These are phyloP conservation scores for Aechmea fasciata DNA, from an alignment of 176 grass and related monocot genomes.

Conservation along the genomic window DNA sequence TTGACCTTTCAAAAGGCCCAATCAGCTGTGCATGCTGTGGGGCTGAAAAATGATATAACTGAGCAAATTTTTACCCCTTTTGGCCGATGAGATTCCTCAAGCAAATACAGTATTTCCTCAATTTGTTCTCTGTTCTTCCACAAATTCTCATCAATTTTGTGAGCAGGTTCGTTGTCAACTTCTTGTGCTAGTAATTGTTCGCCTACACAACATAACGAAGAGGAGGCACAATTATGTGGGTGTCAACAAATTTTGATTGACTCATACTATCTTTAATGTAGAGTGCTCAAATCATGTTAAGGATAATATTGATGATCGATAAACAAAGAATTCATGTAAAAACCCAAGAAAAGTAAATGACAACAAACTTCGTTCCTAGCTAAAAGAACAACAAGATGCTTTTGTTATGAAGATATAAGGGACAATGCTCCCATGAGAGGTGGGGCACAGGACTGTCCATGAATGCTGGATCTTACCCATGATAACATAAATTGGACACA, in stretches of 20 bases:
- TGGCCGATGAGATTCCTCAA: conserved; percentile 42
- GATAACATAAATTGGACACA: neutral
- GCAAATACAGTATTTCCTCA: conserved; percentile 86
- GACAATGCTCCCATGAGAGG: neutral
- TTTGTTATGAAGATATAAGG: neutral
- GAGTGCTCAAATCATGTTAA: neutral
- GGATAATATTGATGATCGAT: neutral
- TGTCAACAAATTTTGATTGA: neutral
- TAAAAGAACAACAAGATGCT: neutral
- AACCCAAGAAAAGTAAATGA: neutral
- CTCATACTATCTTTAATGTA: conserved; percentile 7
- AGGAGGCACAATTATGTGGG: conserved; percentile 18
- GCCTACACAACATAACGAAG: conserved; percentile 39
- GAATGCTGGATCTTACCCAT: neutral
- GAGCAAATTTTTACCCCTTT: conserved; percentile 37
- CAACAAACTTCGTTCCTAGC: neutral
- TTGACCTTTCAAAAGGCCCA: neutral
- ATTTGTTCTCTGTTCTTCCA: conserved; percentile 99
- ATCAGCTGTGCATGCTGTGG: conserved; percentile 2
- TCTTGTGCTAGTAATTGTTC: conserved; percentile 64
- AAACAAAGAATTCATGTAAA: neutral
- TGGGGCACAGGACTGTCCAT: neutral
- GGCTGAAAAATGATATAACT: neutral
- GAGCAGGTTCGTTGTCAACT: conserved; percentile 50
- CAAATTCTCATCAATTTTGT: conserved; percentile 97